Percentiles rank a stretch among this genome's conserved stretches.
Conservation (phyloP, 345 rosid species). For the Hibiscus trionum region DNA sequence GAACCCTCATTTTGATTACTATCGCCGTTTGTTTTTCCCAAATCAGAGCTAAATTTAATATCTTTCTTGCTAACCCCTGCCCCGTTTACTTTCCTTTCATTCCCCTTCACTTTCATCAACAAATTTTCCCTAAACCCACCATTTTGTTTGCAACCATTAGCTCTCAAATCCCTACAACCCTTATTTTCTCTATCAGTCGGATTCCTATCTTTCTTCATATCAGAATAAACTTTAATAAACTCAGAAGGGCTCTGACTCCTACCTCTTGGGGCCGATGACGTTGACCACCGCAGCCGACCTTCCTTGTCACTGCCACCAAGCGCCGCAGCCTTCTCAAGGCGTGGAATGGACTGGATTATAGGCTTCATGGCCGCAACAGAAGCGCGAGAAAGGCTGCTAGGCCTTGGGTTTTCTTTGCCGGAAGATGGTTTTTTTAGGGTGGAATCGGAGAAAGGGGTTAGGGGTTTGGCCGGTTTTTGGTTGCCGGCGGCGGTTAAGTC, state of each 20-base stretch:
- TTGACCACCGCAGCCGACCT: slow-evolving; percentile 39
- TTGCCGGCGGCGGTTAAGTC: slow-evolving; percentile 39
- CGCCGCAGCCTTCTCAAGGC: slow-evolving; percentile 27
- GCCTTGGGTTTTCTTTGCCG: slow-evolving; percentile 51
- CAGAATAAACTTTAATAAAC: slow-evolving; percentile 43
- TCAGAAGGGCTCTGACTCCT: slow-evolving; percentile 80
- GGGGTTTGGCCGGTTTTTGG: slow-evolving; percentile 32
- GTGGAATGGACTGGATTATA: slow-evolving; percentile 40
- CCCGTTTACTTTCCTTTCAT: slow-evolving; percentile 15
- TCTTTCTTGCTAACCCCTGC: slow-evolving; percentile 15
- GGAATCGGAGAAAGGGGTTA: slow-evolving; percentile 38
- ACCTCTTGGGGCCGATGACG: slow-evolving; percentile 64
- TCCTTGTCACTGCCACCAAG: slow-evolving; percentile 25
- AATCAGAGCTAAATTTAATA: slow-evolving; percentile 15
- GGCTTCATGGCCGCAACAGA: slow-evolving; percentile 48
- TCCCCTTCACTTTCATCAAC: slow-evolving; percentile 21
- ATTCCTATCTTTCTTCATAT: slow-evolving; percentile 33
- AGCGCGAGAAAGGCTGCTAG: slow-evolving; percentile 18
- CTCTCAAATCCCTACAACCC: slow-evolving; percentile 17
- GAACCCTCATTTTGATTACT: slow-evolving; percentile 9
- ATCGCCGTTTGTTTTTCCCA: slow-evolving; percentile 15
- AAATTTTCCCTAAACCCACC: slow-evolving; percentile 22
- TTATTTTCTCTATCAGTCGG: slow-evolving; percentile 26
- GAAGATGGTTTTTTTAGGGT: slow-evolving; percentile 34
- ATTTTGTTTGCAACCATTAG: slow-evolving; percentile 29